A percentile compares a stretch with the other conserved stretches of the same genome.
phyloP scores from a whole-genome alignment of 2,329 filamentous ascomycete genomes.

The Trichoderma brevicompactum region DNA sequence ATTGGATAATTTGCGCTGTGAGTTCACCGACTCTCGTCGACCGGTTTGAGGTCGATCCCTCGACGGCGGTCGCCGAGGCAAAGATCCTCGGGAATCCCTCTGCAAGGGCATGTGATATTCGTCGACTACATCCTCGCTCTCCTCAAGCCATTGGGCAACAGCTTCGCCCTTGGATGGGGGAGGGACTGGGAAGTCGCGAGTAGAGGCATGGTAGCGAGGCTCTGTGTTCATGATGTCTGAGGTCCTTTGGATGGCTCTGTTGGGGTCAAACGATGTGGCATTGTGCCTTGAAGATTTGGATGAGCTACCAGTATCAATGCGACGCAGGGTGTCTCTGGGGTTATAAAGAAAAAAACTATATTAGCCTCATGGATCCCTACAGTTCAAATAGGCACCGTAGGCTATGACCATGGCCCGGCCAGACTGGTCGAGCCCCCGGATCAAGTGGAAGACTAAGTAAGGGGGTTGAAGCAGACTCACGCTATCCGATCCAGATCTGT shows the following conservation, averaged over 20 bases:
- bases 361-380: slow-evolving; percentile 20
- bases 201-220: slow-evolving; percentile 16
- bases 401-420: slow-evolving; percentile 7
- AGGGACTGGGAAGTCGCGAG: slow-evolving; percentile 25
- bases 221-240: slow-evolving; percentile 27
- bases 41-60: slow-evolving; percentile 21
- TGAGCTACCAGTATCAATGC: slow-evolving; percentile 19
- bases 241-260: slow-evolving; percentile 8
- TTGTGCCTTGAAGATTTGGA: slow-evolving; percentile 12
- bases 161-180: slow-evolving; percentile 23
- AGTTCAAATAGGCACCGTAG: slow-evolving; percentile 11
- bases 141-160: slow-evolving; percentile 27
- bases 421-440: slow-evolving; percentile 24
- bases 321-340: slow-evolving; percentile 26
- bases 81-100: slow-evolving; percentile 25
- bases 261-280: slow-evolving; percentile 22
- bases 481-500: slow-evolving; percentile 31
- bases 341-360: not conserved
- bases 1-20: slow-evolving; percentile 28
- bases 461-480: slow-evolving; percentile 28
- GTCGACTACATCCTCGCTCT: slow-evolving; percentile 24
- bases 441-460: slow-evolving; percentile 8
- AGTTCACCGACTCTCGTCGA: slow-evolving; percentile 23
- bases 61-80: slow-evolving; percentile 14
- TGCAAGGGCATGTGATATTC: slow-evolving; percentile 17